Evolutionary conservation across 2,329 filamentous ascomycete species (phyloP), one percentile per base, ranked within the genome.

Genomic region (Pestalotiopsis sp.): DNA sequence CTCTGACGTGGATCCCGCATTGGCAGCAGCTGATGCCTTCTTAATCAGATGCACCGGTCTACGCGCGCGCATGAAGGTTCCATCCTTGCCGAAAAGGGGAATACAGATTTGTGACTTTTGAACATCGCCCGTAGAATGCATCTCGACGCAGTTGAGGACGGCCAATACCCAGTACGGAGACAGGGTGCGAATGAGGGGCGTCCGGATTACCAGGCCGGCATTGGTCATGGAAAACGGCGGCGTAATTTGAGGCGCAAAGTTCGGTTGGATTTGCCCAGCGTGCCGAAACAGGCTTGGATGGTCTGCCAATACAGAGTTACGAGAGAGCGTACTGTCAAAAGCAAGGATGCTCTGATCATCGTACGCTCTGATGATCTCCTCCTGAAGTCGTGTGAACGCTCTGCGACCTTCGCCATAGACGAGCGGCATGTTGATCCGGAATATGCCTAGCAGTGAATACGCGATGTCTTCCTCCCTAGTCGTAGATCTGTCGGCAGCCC

Each of bases 401-500:
- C 70, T n/a, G 59, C 63, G n/a, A 45, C 68, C 69, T 66, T 73
- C 67, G 31, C 72, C 61, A 61, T 69, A 72, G 17, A 69, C 61
- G n/a, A 66, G 39, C 31, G 67, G 68, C 66, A 71, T 67, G 31
- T 69, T 61, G 23, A 73, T 63, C 7, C 70, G 67, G 66, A 72
- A 72, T 17, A 72, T 69, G 27, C 70, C 68, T 1, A 72, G 52
- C 2, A 76, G 64, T 27, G 71, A 74, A 62, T 76, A 76, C 0
- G 74, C 74, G 4, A 66, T 61, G 69, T 77, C 73, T 58, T 75
- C 68, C 70, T 49, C 6, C 20, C 71, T 67, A 1, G 69, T 75
- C 11, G 70, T 74, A 52, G 69, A 6, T 41, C 75, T 49, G 12
- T 52, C 58, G 5, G 74, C 65, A 17, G 72, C 74, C 75, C 74